Evolutionary conservation across 495 filamentous ascomycete species (phyloP), one percentile per base, ranked within the genome.

Genomic region (Trichoderma reesei): DNA sequence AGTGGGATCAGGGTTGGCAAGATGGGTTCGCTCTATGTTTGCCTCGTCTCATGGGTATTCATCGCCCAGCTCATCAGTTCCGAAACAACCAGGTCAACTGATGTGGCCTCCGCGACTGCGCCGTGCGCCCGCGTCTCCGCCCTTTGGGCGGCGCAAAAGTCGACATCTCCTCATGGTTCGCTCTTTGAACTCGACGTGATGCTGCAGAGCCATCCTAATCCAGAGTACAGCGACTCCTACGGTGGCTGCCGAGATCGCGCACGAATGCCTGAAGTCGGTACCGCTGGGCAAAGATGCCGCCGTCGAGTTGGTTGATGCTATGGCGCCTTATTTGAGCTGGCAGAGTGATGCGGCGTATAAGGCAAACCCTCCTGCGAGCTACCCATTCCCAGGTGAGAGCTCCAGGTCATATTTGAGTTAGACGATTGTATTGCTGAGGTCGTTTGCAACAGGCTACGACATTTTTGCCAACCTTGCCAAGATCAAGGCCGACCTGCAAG

Each of bases 241-340:
- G 0, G 69, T 80, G 20, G 67, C 74, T 44, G 79, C 77, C 18
- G 66, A 67, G 42, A 66, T 78, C 16, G 79, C 76, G 1, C 70
- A 77, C 62, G 75, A 75, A 11, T 82, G 79, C 67, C 69, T 80
- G 37, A 77, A 74, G 18, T 76, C 77, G 3, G 77, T 82, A 16
- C 77, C 78, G 3, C 70, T 80, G 56, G 36, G 76, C 56, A 76
- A 76, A 67, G 68, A 69, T 14, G 75, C 67, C 39, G 76, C 76
- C 11, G 60, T 78, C n/a, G 64, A 68, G 31, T 72, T 78, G 64
- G 70, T 80, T 36, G 72, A 77, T 51, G 69, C 79, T 44, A 67
- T 78, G 42, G 67, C 66, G 39, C 74, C 74, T 1, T 82, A 76
- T 65, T 51, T 82, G 20, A 69, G 77, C 56, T 82, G 78, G 76